Conservation (phyloP, 768 basidiomycete species). For the Royoungia palumana region DNA sequence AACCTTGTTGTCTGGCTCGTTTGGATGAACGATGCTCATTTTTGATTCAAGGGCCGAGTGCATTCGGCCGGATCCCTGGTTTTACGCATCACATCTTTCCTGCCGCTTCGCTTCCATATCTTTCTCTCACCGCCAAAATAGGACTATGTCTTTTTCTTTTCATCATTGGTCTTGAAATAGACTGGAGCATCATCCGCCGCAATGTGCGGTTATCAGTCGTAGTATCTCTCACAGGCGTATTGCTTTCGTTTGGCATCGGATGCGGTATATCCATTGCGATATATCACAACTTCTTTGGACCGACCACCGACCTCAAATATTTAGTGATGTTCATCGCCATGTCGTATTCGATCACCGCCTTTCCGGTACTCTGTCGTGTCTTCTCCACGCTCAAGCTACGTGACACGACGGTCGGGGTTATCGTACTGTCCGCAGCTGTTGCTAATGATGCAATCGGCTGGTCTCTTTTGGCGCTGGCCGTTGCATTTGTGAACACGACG, state of each 20-base stretch:
- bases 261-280: slow-evolving; percentile 62
- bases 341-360: slow-evolving; percentile 84
- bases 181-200: slow-evolving; percentile 68
- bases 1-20: slow-evolving; percentile 8
- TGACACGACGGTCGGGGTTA: slow-evolving; percentile 87
- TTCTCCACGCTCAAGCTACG: slow-evolving; percentile 88
- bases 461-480: slow-evolving; percentile 83
- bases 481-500: slow-evolving; percentile 88
- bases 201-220: slow-evolving; percentile 64
- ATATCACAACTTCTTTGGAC: slow-evolving; percentile 54
- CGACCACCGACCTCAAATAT: slow-evolving; percentile 67
- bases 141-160: slow-evolving; percentile 90
- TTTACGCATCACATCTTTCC: slow-evolving; percentile 90
- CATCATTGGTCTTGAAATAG: slow-evolving; percentile 90
- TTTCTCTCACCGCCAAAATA: slow-evolving; percentile 85
- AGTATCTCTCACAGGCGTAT: slow-evolving; percentile 79
- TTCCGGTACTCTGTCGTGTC: slow-evolving; percentile 83
- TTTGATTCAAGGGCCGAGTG: slow-evolving; percentile 40
- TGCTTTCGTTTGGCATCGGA: slow-evolving; percentile 85
- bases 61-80: slow-evolving; percentile 78
- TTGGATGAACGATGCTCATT: not conserved
- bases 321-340: slow-evolving; percentile 97
- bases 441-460: slow-evolving; percentile 86
- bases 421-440: slow-evolving; percentile 90
- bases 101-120: slow-evolving; percentile 59